Percentiles rank a stretch among this genome's conserved stretches.
These are phyloP conservation scores for Collybiopsis luxurians DNA, from an alignment of 768 basidiomycete species.

Conservation along the genomic window DNA sequence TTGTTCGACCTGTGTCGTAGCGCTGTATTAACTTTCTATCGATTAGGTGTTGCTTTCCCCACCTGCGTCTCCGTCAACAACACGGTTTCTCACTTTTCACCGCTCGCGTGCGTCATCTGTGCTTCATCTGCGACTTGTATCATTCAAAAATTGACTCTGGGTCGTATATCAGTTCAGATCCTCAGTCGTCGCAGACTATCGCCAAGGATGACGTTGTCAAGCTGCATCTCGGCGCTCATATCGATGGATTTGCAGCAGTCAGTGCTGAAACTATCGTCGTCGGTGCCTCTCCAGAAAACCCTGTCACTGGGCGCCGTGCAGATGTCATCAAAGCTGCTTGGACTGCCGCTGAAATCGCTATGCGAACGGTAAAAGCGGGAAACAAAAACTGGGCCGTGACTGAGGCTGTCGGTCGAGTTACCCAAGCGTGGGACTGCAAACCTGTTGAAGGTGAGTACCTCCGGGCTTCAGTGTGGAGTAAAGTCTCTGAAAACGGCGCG, in stretches of 20 bases:
- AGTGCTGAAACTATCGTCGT: slow-evolving; percentile 92
- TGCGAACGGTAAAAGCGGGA: slow-evolving; percentile 88
- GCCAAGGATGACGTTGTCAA: slow-evolving; percentile 92
- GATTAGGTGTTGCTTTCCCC: slow-evolving; percentile 86
- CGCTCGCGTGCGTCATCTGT: slow-evolving; percentile 72
- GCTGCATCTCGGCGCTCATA: slow-evolving; percentile 93
- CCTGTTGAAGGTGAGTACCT: slow-evolving; percentile 78
- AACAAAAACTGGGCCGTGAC: slow-evolving; percentile 96
- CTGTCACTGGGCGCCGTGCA: slow-evolving; percentile 82
- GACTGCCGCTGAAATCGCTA: slow-evolving; percentile 87
- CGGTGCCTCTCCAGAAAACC: slow-evolving; percentile 68
- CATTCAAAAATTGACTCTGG: slow-evolving; percentile 6
- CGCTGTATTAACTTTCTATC: background rate
- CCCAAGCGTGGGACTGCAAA: slow-evolving; percentile 78
- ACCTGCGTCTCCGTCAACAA: slow-evolving; percentile 95
- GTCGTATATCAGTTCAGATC: slow-evolving; percentile 58
- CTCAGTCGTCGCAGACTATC: slow-evolving; percentile 63
- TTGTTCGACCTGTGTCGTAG: background rate
- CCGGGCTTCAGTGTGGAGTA: background rate
- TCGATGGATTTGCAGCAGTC: slow-evolving; percentile 95
- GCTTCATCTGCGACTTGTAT: slow-evolving; percentile 7
- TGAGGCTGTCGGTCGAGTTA: slow-evolving; percentile 73
- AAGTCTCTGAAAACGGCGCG: slow-evolving; percentile 8
- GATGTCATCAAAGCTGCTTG: slow-evolving; percentile 94
- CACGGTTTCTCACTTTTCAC: slow-evolving; percentile 93